Base-by-base conservation (phyloP, 306 rosid species). In the Psophocarpus tetragonolobus region DNA sequence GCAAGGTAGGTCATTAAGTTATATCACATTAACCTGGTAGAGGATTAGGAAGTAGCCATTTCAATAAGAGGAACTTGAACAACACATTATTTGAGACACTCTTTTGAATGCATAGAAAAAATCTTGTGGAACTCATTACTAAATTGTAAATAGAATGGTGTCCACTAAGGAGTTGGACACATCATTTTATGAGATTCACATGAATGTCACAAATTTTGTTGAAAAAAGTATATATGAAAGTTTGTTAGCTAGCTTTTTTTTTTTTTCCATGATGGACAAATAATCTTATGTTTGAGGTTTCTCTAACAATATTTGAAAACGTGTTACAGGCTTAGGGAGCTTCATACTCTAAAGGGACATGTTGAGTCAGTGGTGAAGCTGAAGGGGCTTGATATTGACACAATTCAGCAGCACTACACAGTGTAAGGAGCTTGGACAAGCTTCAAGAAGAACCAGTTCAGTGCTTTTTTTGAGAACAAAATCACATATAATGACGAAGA, bases 361-460 rank as follows among this genome's bases (percentile, higher is more conserved):
- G 97, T 95, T 15, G 99, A 95, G 80, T 92, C 97, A 0, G 97
- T 89, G 63, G 99, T 88, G 83, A 95, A 88, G 94, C 90, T 89
- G 81, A 95, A 95, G 80, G 97, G 99, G 21, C 88, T 95, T 2
- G 93, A 91, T 84, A 82, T 95, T 13, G 90, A 91, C 3, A 91
- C 91, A 2, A 87, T 77, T 73, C 93, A 89, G 60, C 89, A 86
- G 42, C 92, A 89, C 48, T 92, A 91, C 21, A 88, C 97, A 4
- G 92, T 92, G 56, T 95, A 80, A 83, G 51, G 53, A 78, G 84
- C 73, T 18, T 51, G 36, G 56, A 50, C 18, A 57, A 68, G 53
- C 72, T 23, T 76, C 63, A 13, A 39, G 35, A 67, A 33, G 76
- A 73, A 77, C 38, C 12, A 0, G 30, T 56, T 39, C 44, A 6